Percentiles rank a stretch among this genome's conserved stretches.
Conservation (phyloP, 306 rosid genomes). For the Ceratonia siliqua region DNA sequence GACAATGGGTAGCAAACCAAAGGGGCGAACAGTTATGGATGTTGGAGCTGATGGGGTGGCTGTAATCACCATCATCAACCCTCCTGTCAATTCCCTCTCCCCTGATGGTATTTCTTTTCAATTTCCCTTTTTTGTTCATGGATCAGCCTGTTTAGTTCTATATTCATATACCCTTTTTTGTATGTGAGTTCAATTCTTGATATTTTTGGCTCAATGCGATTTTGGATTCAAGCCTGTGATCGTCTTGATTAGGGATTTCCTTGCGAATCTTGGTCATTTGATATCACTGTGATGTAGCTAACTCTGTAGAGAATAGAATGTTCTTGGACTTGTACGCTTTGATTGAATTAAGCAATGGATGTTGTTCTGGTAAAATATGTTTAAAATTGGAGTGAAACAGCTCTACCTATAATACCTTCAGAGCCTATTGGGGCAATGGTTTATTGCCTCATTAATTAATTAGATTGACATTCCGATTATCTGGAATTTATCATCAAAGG, state of each 20-base stretch:
- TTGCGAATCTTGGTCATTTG: not conserved
- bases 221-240: not conserved
- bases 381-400: not conserved
- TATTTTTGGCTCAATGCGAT: not conserved
- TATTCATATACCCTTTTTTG: not conserved
- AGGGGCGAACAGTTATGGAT: conserved; percentile 66
- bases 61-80: conserved; percentile 84
- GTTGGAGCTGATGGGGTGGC: conserved; percentile 93
- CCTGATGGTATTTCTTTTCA: conserved; percentile 60
- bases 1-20: conserved; percentile 53
- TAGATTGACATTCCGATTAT: not conserved
- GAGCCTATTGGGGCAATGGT: not conserved
- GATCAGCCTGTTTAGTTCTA: not conserved
- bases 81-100: conserved; percentile 97
- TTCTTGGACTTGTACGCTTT: not conserved
- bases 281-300: not conserved
- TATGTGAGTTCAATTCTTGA: not conserved
- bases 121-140: not conserved
- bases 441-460: not conserved
- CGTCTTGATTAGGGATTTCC: not conserved
- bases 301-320: not conserved
- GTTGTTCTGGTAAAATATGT: not conserved
- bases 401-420: not conserved
- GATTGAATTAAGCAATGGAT: not conserved
- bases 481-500: not conserved